Evolutionary conservation across 371 early-diverging fungal species (phyloP).

Genomic region (Saksenaea vasiformis): DNA sequence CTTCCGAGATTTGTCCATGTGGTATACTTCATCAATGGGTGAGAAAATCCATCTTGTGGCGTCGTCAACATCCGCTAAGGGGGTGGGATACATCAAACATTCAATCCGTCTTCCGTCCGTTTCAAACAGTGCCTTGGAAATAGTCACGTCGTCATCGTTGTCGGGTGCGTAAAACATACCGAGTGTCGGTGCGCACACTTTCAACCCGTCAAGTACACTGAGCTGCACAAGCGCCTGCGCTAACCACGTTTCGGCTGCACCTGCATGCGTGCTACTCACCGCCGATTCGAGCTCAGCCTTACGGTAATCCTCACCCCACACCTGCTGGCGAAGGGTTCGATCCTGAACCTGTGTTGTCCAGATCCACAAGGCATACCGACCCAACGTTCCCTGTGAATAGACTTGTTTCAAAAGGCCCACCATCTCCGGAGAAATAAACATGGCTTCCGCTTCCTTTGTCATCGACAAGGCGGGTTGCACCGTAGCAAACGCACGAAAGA

Average conservation of each 20-base stretch:
- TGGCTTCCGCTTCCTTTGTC: conserved; percentile 6
- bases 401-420: conserved; percentile 15
- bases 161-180: conserved; percentile 30
- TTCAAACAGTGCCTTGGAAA: conserved; percentile 43
- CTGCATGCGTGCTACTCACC: conserved; percentile 20
- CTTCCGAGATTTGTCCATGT: conserved; percentile 37
- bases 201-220: conserved; percentile 26
- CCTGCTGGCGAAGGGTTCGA: conserved; percentile 8
- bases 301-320: conserved; percentile 20
- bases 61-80: background rate
- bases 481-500: conserved; percentile 10
- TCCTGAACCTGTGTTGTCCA: conserved; percentile 22
- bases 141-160: background rate
- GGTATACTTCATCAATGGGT: conserved; percentile 58
- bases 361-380: conserved; percentile 33
- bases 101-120: conserved; percentile 29
- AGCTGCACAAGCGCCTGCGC: conserved; percentile 35
- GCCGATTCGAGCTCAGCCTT: conserved; percentile 20
- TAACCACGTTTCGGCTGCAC: conserved; percentile 37
- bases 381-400: conserved; percentile 19
- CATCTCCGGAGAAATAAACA: background rate
- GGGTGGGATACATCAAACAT: conserved; percentile 27
- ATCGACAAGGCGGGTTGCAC: background rate
- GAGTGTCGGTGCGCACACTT: conserved; percentile 10
- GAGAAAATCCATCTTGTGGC: conserved; percentile 48